Evolutionary conservation across 257 asterid species (phyloP), one percentile per base, ranked within the genome.

Genomic region (Linaria vulgaris): DNA sequence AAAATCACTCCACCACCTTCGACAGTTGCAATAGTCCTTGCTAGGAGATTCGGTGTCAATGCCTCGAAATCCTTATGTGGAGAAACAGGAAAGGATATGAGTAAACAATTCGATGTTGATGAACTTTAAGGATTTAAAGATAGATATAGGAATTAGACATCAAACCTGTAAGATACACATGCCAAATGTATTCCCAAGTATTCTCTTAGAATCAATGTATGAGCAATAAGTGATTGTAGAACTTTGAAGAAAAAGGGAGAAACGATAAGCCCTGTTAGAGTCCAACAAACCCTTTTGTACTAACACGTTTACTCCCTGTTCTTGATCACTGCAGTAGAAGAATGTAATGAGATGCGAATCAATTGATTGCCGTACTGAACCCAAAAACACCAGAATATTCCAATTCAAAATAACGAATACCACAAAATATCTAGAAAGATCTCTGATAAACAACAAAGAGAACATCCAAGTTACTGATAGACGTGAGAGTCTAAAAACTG

Each of bases 11-110:
- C 99, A 74, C 99, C 97, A 63, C 99, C 99, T 78, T 87, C 97
- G 76, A 94, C 99, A 30, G 99, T 94, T 81, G 90, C 99, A 72
- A 94, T 87, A 55, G 99, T 94, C 80, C 97, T 87, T 23, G 99
- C 97, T 17, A 94, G 84, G 46, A 94, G 87, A 77, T 94, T 94
- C 22, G 99, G 99, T n/a, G 97, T 94, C 85, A 90, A 77, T 67
- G 96, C 95, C 80, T 89, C 97, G 64, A 90, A 94, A 77, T 94
- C 97, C 98, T 91, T 61, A 17, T 31, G 67, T 4, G 44, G 67
- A 41, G 59, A 30, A 45, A 23, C 30, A 53, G 6, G 56, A 65
- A 39, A 47, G 57, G 61, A 27, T 59, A 58, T 49, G 21, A 38
- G 24, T 16, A 69, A 43, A 3, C 6, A 61, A 9, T n/a, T 16